Conservation (phyloP, 2,329 filamentous ascomycete species). For the Pyrenophora tritici-repentis region DNA sequence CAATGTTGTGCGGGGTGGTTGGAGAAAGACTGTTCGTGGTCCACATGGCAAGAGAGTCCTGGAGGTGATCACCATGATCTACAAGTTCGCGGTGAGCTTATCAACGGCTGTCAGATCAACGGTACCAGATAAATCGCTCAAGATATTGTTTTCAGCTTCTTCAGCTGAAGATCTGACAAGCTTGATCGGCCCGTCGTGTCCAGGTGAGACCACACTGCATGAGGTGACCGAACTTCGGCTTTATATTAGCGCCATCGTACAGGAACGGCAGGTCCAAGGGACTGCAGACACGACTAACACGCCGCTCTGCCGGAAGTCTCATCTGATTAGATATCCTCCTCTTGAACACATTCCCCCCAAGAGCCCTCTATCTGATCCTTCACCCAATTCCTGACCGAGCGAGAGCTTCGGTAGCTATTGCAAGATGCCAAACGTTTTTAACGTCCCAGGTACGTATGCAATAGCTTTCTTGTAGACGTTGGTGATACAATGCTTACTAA, state of each 20-base stretch:
- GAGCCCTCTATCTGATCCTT: slow-evolving; percentile 12
- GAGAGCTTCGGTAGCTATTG: slow-evolving; percentile 3
- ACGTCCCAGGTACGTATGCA: slow-evolving; percentile 63
- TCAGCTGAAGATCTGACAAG: too few species aligned
- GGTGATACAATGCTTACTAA: neutral
- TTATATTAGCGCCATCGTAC: slow-evolving; percentile 9
- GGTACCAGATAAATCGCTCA: neutral
- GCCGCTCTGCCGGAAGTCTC: neutral
- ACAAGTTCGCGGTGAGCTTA: neutral
- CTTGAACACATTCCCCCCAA: neutral
- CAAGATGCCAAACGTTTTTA: slow-evolving; percentile 70
- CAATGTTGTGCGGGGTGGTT: neutral
- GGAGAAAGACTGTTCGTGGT: neutral
- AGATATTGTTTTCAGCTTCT: too few species aligned
- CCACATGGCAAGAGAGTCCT: too few species aligned
- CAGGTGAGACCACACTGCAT: neutral
- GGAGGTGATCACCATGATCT: too few species aligned
- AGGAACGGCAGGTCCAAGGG: slow-evolving; percentile 3
- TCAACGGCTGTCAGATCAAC: neutral
- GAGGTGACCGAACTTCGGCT: slow-evolving; percentile 17
- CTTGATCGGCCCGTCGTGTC: slow-evolving; percentile 9
- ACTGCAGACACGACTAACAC: neutral
- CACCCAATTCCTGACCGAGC: neutral
- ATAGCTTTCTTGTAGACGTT: neutral
- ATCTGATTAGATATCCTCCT: slow-evolving; percentile 33